A percentile compares a stretch with the other conserved stretches of the same genome.
phyloP scores from a whole-genome alignment of 1,139 yeast species.

The Suhomyces taliae region DNA sequence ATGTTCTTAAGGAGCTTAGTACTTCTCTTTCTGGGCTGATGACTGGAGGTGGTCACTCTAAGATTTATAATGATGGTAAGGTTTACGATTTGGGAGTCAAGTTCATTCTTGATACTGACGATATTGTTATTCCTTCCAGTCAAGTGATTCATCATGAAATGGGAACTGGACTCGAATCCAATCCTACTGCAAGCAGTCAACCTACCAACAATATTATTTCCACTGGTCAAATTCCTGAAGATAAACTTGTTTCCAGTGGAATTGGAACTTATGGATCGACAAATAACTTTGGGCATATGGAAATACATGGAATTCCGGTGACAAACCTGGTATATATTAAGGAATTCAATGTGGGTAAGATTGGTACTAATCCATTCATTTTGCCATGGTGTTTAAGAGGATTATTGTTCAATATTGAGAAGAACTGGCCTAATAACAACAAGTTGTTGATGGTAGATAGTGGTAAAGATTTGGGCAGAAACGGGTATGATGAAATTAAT shows the following conservation, averaged over 20 bases:
- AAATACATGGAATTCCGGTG: constrained; percentile 26
- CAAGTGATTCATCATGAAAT: neutral
- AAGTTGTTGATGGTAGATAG: constrained; percentile 27
- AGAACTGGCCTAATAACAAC: constrained; percentile 48
- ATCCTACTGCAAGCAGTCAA: neutral
- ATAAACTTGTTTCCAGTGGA: constrained; percentile 22
- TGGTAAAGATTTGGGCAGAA: constrained; percentile 29
- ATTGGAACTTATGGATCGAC: constrained; percentile 20
- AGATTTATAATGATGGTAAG: constrained; percentile 77
- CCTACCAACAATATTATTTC: neutral
- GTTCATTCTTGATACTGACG: constrained; percentile 75
- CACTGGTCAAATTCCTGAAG: neutral
- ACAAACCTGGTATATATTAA: constrained; percentile 55
- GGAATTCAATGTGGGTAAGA: constrained; percentile 58
- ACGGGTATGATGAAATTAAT: constrained; percentile 54
- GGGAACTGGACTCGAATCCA: neutral
- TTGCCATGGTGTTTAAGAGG: constrained; percentile 95
- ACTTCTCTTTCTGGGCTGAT: constrained; percentile 83
- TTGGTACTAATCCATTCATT: constrained; percentile 78
- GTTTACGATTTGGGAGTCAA: constrained; percentile 82
- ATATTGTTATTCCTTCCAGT: constrained; percentile 41
- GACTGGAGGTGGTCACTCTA: constrained; percentile 94
- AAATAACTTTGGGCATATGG: constrained; percentile 10
- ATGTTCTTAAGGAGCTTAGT: constrained; percentile 78
- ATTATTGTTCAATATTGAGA: constrained; percentile 61